A percentile compares a stretch with the other conserved stretches of the same genome.
Conservation (phyloP, 139 green algal genomes). For the Nannochloris sp. region DNA sequence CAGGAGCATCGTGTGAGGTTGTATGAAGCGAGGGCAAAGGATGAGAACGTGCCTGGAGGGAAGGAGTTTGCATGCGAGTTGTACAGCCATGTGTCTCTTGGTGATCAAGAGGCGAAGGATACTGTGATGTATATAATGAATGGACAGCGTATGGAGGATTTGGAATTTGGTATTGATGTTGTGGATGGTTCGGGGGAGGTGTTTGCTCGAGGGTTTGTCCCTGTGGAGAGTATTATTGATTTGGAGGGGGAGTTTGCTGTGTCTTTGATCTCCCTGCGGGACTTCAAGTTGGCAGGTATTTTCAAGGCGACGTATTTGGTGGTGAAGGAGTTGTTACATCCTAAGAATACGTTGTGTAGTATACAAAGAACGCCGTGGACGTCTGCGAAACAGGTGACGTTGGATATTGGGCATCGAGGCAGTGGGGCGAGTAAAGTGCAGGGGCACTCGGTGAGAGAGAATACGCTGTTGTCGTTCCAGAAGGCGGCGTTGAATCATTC, state of each 20-base stretch:
- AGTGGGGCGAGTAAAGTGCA: conserved; percentile 22
- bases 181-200: conserved; percentile 11
- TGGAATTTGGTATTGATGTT: conserved; percentile 12
- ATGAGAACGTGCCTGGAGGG: conserved; percentile 30
- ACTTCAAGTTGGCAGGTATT: conserved; percentile 18
- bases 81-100: neutral
- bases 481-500: conserved; percentile 33
- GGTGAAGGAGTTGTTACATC: conserved; percentile 21
- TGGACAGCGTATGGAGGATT: conserved; percentile 26
- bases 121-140: conserved; percentile 37
- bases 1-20: conserved; percentile 21
- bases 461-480: conserved; percentile 42
- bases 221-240: neutral
- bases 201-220: conserved; percentile 28
- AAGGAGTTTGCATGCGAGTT: conserved; percentile 25
- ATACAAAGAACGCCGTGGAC: conserved; percentile 33
- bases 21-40: conserved; percentile 26
- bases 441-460: conserved; percentile 32
- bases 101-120: neutral
- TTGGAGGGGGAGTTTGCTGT: conserved; percentile 24
- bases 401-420: conserved; percentile 44
- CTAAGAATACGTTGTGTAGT: conserved; percentile 29
- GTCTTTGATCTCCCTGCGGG: conserved; percentile 17
- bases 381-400: conserved; percentile 12
- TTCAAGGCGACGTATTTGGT: conserved; percentile 37